These are phyloP conservation scores for Apodospora peruviana DNA, from an alignment of 495 filamentous ascomycete species.

Conservation along the genomic window DNA sequence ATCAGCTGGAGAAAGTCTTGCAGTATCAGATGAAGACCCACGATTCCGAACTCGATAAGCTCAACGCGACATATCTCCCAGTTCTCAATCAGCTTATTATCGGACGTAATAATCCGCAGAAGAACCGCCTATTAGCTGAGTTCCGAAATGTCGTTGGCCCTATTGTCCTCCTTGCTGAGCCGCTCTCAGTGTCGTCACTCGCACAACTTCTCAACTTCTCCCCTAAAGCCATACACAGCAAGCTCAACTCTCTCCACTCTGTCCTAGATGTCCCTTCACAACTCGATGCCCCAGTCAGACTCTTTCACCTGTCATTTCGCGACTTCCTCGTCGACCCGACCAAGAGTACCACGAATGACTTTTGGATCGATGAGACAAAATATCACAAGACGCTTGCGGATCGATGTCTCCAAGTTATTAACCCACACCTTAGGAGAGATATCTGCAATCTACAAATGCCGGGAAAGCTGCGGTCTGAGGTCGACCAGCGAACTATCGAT, in stretches of 20 bases:
- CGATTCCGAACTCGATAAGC: neutral
- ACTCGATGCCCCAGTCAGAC: slow-evolving; percentile 6
- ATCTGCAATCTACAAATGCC: no score
- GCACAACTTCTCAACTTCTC: slow-evolving; percentile 4
- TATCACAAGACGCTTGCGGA: no score
- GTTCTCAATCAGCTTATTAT: slow-evolving; percentile 10
- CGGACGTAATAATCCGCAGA: slow-evolving; percentile 6
- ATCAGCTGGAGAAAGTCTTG: slow-evolving; percentile 11
- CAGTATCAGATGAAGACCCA: slow-evolving; percentile 1
- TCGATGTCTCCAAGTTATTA: slow-evolving; percentile 30
- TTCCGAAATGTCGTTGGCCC: no score
- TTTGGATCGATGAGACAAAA: slow-evolving; percentile 23
- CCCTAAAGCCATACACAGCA: no score
- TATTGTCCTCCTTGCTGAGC: slow-evolving; percentile 23
- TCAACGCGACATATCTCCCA: no score
- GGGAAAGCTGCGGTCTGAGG: no score
- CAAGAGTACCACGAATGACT: neutral
- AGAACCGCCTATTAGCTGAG: slow-evolving; percentile 3
- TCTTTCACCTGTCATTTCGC: no score
- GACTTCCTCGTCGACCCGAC: slow-evolving; percentile 35
- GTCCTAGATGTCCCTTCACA: slow-evolving; percentile 31
- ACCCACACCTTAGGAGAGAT: slow-evolving; percentile 20
- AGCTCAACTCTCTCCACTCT: no score
- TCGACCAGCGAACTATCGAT: no score
- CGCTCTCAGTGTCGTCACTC: slow-evolving; percentile 25